Evolutionary conservation across 2,329 filamentous ascomycete species (phyloP).

Genomic region (Metarhizium sp.): DNA sequence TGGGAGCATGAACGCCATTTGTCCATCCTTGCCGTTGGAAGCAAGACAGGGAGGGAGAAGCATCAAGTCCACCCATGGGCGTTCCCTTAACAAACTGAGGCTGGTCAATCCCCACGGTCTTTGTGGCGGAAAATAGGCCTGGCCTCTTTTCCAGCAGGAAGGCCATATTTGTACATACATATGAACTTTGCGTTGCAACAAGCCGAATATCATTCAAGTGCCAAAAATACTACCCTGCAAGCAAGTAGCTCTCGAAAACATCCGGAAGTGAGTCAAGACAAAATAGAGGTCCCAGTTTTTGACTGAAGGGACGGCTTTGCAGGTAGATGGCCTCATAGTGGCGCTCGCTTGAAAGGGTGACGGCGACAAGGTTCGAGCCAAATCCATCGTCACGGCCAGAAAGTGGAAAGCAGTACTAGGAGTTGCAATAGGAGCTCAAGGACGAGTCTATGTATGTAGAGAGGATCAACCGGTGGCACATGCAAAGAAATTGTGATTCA

Average conservation of each 20-base stretch:
- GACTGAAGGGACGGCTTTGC: not conserved
- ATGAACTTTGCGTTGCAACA: not conserved
- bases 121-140: not conserved
- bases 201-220: not conserved
- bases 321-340: not conserved
- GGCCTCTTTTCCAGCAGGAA: constrained; percentile 1
- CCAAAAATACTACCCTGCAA: not conserved
- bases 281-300: not conserved
- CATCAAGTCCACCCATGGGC: constrained; percentile 15
- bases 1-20: not conserved
- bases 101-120: constrained; percentile 5
- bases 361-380: not conserved
- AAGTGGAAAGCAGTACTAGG: not conserved
- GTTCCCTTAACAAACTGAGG: constrained; percentile 11
- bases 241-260: not conserved
- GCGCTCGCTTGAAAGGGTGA: not conserved
- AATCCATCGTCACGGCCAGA: not conserved
- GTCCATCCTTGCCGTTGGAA: constrained; percentile 16
- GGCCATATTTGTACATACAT: not conserved
- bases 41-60: constrained; percentile 22
- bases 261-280: not conserved
- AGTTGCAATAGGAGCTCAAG: not conserved
- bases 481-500: not conserved
- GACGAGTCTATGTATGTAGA: no score
- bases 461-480: not conserved